Percentiles rank a stretch among this genome's conserved stretches.
phyloP scores from a whole-genome alignment of 257 asterid genomes.

The Haberlea rhodopensis region DNA sequence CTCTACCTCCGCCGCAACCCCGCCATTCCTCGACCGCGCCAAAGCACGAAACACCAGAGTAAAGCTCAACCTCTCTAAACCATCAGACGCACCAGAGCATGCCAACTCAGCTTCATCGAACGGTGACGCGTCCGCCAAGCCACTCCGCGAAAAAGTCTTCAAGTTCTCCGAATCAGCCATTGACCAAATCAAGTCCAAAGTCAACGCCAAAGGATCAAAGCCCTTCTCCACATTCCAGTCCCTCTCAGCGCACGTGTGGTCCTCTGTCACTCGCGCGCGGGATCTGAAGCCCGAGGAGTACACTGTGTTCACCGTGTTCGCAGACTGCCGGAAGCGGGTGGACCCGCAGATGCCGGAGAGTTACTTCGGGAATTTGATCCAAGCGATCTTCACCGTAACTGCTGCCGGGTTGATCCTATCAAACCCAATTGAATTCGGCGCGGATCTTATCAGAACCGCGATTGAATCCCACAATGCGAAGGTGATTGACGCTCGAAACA shows the following conservation, averaged over 20 bases:
- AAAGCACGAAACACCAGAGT: slow-evolving; percentile 77
- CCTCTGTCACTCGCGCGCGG: slow-evolving; percentile 84
- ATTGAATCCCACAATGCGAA: slow-evolving; percentile 67
- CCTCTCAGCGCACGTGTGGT: slow-evolving; percentile 93
- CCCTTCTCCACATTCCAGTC: slow-evolving; percentile 87
- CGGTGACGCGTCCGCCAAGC: slow-evolving; percentile 32
- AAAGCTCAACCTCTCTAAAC: slow-evolving; percentile 83
- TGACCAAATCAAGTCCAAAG: slow-evolving; percentile 62
- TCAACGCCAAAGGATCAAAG: slow-evolving; percentile 41
- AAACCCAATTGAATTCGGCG: slow-evolving; percentile 61
- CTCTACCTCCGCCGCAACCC: slow-evolving; percentile 51
- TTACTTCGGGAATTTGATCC: slow-evolving; percentile 95
- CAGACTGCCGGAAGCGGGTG: slow-evolving; percentile 80
- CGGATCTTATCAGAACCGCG: slow-evolving; percentile 65
- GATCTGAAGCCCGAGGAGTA: slow-evolving; percentile 69
- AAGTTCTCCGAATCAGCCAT: slow-evolving; percentile 72
- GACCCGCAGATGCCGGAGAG: slow-evolving; percentile 93
- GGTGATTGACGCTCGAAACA: slow-evolving; percentile 61
- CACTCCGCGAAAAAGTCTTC: slow-evolving; percentile 69
- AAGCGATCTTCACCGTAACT: slow-evolving; percentile 89
- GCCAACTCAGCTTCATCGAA: slow-evolving; percentile 50
- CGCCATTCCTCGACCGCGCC: slow-evolving; percentile 86
- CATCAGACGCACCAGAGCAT: slow-evolving; percentile 84
- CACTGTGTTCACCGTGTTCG: slow-evolving; percentile 96
- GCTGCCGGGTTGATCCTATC: slow-evolving; percentile 65